Base-by-base conservation (phyloP, 2,329 filamentous ascomycete genomes). In the Hypoxylon sp. region DNA sequence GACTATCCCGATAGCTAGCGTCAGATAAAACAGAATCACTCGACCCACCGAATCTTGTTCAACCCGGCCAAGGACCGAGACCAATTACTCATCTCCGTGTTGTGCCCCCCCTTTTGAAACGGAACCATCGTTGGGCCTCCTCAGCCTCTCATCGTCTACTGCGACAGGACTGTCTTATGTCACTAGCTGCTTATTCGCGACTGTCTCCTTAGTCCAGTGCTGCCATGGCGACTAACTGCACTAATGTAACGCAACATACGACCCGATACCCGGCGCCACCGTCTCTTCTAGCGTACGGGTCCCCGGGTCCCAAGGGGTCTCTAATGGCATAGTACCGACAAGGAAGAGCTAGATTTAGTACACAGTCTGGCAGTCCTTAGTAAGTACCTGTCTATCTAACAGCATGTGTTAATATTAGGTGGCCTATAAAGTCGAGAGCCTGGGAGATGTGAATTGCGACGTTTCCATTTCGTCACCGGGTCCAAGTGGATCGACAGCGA, bases 401-500 rank as follows among this genome's bases (percentile, higher is more conserved):
- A 48, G 16, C 40, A 38, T 12, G 14, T 42, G 14, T 14, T n/a
- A 30, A 30, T 32, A 49, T 45, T n/a, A 36, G 30, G 24, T 5
- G 44, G 7, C 26, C 46, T 46, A 56, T 57, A 46, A 55, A 53
- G 38, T 56, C 20, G 52, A 59, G 7, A 11, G 26, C 42, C 49
- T 4, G 16, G 16, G 32, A 36, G 20, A 52, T 32, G 42, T 46
- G 18, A n/a, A 42, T 24, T 42, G 45, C 38, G 36, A 56, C 45
- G 18, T 46, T 51, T 56, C 59, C 44, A 52, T 62, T 56, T 62
- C 38, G 52, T 52, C 33, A 51, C 40, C 11, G 32, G 51, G 44
- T 20, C 50, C n/a, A 61, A 65, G 52, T 61, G 62, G 62, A 65
- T 49, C 52, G n/a, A 22, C 14, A 9, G 42, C 51, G n/a, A 45